Percentiles rank a stretch among this genome's conserved stretches.
These are phyloP conservation scores for Cladochytrium replicatum DNA, from an alignment of 192 early-diverging fungal genomes.

Conservation along the genomic window DNA sequence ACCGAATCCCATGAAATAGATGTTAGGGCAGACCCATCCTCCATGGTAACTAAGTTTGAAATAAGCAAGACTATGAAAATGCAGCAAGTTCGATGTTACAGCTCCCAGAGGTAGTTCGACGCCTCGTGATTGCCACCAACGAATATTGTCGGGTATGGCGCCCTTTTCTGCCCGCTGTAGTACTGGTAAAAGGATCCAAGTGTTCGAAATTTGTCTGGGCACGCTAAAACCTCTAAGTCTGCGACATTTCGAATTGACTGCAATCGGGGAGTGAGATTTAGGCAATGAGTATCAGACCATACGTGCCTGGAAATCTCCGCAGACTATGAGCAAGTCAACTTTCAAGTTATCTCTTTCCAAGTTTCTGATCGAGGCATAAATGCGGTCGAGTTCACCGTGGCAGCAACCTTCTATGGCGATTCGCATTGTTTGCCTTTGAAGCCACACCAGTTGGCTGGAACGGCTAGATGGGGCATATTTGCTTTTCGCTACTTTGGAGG, in stretches of 20 bases:
- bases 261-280: not conserved
- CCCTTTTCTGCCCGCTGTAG: conserved; percentile 71
- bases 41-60: conserved; percentile 87
- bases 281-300: not conserved
- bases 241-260: conserved; percentile 71
- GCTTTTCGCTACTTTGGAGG: too few relatives aligned
- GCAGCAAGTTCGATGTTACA: conserved; percentile 55
- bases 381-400: conserved; percentile 86
- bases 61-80: not conserved
- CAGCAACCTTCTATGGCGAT: conserved; percentile 95
- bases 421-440: conserved; percentile 22
- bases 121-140: conserved; percentile 99
- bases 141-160: conserved; percentile 85
- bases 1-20: conserved; percentile 83
- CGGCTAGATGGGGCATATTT: too few relatives aligned
- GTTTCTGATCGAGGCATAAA: conserved; percentile 62
- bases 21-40: conserved; percentile 89
- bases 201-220: conserved; percentile 74
- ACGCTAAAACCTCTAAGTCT: conserved; percentile 73
- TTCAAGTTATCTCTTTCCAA: conserved; percentile 55
- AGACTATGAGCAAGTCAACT: conserved; percentile 88
- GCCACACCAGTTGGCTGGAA: too few relatives aligned
- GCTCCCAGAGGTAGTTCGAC: conserved; percentile 86
- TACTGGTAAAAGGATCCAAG: conserved; percentile 89
- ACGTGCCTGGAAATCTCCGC: conserved; percentile 89